These are phyloP conservation scores for Suillus subalutaceus DNA, from an alignment of 768 basidiomycete species.

Conservation along the genomic window DNA sequence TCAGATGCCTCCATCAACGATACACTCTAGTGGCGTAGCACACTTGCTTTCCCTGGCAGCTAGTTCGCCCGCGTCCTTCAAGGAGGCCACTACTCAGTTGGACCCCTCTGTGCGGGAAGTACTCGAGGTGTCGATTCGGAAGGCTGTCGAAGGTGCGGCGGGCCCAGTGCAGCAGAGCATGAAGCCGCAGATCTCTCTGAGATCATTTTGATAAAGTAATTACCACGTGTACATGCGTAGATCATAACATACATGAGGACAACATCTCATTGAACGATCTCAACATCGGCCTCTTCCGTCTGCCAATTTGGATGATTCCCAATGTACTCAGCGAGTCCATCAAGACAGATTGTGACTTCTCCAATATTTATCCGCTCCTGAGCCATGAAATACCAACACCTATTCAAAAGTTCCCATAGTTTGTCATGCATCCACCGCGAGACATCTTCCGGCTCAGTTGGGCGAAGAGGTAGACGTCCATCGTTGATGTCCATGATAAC, in stretches of 20 bases:
- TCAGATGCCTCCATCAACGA: slow-evolving; percentile 41
- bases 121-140: slow-evolving; percentile 79
- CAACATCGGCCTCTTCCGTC: not conserved
- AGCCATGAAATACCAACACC: slow-evolving; percentile 49
- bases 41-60: slow-evolving; percentile 77
- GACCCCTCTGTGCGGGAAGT: slow-evolving; percentile 57
- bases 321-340: not conserved
- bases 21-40: slow-evolving; percentile 61
- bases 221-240: not conserved
- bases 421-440: slow-evolving; percentile 46
- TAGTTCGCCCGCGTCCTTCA: slow-evolving; percentile 74
- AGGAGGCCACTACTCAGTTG: slow-evolving; percentile 76
- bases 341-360: slow-evolving; percentile 1
- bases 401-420: slow-evolving; percentile 48
- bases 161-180: slow-evolving; percentile 37
- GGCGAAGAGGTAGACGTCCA: slow-evolving; percentile 45
- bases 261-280: not conserved
- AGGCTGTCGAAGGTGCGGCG: slow-evolving; percentile 59
- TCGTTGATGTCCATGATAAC: slow-evolving; percentile 50
- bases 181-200: slow-evolving; percentile 80
- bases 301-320: not conserved
- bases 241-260: not conserved
- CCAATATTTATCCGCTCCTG: slow-evolving; percentile 36
- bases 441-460: slow-evolving; percentile 35
- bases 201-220: slow-evolving; percentile 56